A percentile compares a stretch with the other conserved stretches of the same genome.
Evolutionary conservation across 495 filamentous ascomycete genomes (phyloP).

Genomic region (Penicillium crystallinum): DNA sequence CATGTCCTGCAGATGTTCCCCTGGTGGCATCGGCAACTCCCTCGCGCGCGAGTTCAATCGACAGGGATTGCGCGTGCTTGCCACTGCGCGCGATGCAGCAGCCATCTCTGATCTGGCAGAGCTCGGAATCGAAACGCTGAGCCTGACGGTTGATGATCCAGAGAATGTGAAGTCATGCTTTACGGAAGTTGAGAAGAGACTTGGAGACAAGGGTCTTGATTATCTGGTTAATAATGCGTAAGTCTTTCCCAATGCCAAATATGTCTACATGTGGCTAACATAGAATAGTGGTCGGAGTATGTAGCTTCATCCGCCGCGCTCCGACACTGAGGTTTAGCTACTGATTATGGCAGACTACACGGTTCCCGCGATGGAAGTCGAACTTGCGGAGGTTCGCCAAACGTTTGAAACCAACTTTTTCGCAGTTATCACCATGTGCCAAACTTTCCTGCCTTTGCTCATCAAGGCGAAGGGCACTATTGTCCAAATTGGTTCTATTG

Average conservation of each 20-base stretch:
- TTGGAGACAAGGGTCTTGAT: constrained; percentile 45
- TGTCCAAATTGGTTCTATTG: constrained; percentile 55
- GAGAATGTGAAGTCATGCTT: constrained; percentile 43
- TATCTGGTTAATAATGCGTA: constrained; percentile 61
- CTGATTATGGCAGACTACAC: constrained; percentile 45
- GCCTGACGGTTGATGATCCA: constrained; percentile 46
- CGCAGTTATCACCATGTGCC: constrained; percentile 54
- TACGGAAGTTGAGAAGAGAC: constrained; percentile 36
- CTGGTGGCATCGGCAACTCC: constrained; percentile 55
- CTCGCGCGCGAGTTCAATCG: constrained; percentile 52
- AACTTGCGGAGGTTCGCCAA: constrained; percentile 44
- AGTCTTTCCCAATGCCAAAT: constrained; percentile 8
- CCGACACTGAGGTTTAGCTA: constrained; percentile 12
- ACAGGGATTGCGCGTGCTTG: constrained; percentile 49
- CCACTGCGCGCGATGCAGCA: constrained; percentile 49
- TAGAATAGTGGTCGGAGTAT: not conserved
- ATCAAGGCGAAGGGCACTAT: constrained; percentile 56
- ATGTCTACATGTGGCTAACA: constrained; percentile 1
- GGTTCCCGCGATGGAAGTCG: constrained; percentile 54
- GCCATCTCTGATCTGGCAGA: constrained; percentile 42
- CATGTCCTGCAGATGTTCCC: constrained; percentile 39
- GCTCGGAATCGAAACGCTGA: constrained; percentile 50
- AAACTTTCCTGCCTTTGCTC: constrained; percentile 53
- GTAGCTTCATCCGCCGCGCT: constrained; percentile 13
- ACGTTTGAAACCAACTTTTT: constrained; percentile 58